Base-by-base conservation (phyloP, 2,329 filamentous ascomycete genomes). In the Pseudogymnoascus sp. region DNA sequence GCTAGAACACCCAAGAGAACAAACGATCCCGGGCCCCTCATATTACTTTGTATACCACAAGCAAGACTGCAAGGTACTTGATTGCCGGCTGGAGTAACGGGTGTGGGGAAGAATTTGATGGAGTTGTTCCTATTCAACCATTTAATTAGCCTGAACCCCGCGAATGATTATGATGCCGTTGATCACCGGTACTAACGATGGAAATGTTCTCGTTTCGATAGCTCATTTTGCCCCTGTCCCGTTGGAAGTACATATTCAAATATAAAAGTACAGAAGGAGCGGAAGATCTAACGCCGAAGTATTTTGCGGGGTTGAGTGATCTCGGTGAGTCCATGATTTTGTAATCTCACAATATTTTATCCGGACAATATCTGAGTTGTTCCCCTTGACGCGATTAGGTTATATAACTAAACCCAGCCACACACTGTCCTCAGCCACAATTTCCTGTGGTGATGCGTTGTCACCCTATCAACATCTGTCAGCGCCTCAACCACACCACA, bases 61-160 rank as follows among this genome's bases (percentile, higher is more conserved):
- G 14, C 45, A 52, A 11, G 45, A 4, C 26, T 52, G 23, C 23
- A 52, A 31, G 45, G 23, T 16, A 55, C n/a, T 33, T n/a, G 26
- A 33, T 12, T 55, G 29, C 29, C 26, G 49, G 14, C 49, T 55
- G 49, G 26, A 55, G 29, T 19, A 55, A 55, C 33, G n/a, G 12
- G 23, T 29, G 16, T 55, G 49, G 49, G 26, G 49, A 12, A 33
- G 8, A 19, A 4, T 5, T 31, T n/a, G 8, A 55, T 5, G 49
- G 49, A 33, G 31, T 10, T 33, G 49, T 55, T 55, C 49, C 49
- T 55, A 55, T 55, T 55, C 49, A 55, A 55, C 49, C 49, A 55
- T 3, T n/a, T 12, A 33, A 55, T 55, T 55, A 55, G 49, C 49
- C 49, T 33, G 45, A 55, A 55, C 49, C 49, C n/a, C 26, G 26